Evolutionary conservation across 108 stramenopile species (phyloP), one percentile per base, ranked within the genome.

Genomic region (Nitzschia putrida): DNA sequence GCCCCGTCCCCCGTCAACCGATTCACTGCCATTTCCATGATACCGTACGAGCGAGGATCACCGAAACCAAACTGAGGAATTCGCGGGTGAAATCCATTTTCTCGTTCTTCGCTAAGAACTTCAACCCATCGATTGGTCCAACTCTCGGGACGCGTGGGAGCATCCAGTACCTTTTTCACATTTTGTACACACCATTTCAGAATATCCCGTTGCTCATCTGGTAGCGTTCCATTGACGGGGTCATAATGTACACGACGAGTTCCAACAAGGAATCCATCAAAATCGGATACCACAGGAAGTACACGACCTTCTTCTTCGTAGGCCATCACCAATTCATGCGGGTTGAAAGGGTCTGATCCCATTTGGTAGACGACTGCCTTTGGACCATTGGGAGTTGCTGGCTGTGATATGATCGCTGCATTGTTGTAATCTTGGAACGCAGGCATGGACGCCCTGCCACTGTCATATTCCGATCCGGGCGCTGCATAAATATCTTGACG

Each of bases 51-150:
- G 47, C 66, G 69, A 14, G 83, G 78, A 47, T 88, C 87, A n/a
- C 83, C 83, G 21, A 80, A 84, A 11, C 86, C 86, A 49, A 73
- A 80, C 45, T 57, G 81, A 26, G 86, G 86, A n/a, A 81, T 83
- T 13, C 53, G 64, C n/a, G 82, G 77, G 39, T 78, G 61, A 37
- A 61, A 49, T 67, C 34, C 80, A 66, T 59, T 57, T 70, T 66
- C 64, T 21, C 67, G 23, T 69, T 71, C 60, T 23, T 63, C 50
- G 37, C 80, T 83, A 37, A 87, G 76, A 10, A 84, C 76, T 24
- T 73, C 68, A 45, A 87, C 69, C 86, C 83, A 87, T 13, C 79
- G 67, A n/a, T 59, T 64, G 53, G 79, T 72, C 68, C 76, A 71
- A n/a, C 63, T 55, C 25, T 56, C 68, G 29, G 42, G 39, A 22